Conservation (phyloP, 2,329 filamentous ascomycete genomes). For the Xylaria sp. region DNA sequence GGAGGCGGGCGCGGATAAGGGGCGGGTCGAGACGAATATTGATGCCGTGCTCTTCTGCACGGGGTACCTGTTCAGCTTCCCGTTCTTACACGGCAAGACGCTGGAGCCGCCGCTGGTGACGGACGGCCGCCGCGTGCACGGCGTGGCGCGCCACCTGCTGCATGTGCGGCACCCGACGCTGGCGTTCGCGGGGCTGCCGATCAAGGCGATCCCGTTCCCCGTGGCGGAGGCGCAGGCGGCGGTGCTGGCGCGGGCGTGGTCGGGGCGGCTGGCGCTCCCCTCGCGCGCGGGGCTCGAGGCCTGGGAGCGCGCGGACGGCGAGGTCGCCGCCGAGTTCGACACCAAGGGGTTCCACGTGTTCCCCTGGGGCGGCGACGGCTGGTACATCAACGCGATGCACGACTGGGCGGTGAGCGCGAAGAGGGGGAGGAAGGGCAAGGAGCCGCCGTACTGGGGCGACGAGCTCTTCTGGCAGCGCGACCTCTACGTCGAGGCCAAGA, state of each 20-base stretch:
- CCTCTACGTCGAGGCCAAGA: constrained; percentile 69
- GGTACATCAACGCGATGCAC: constrained; percentile 70
- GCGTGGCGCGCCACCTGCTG: constrained; percentile 80
- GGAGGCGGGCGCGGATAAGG: constrained; percentile 50
- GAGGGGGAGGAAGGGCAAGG: constrained; percentile 57
- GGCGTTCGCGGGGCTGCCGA: constrained; percentile 73
- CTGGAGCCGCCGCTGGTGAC: constrained; percentile 58
- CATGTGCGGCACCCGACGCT: constrained; percentile 76
- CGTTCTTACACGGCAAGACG: constrained; percentile 60
- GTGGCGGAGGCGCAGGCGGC: constrained; percentile 79
- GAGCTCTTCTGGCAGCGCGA: constrained; percentile 73
- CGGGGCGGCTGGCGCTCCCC: constrained; percentile 70
- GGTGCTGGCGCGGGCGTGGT: constrained; percentile 75
- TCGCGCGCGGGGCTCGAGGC: constrained; percentile 62
- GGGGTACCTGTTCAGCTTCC: constrained; percentile 83
- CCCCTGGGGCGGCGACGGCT: constrained; percentile 61
- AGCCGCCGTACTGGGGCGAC: constrained; percentile 71
- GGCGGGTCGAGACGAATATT: constrained; percentile 65
- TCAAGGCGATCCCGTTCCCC: constrained; percentile 87
- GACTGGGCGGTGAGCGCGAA: constrained; percentile 58
- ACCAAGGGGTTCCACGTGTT: constrained; percentile 52
- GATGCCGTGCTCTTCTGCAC: constrained; percentile 86
- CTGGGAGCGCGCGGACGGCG: constrained; percentile 66
- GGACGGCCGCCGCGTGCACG: constrained; percentile 69
- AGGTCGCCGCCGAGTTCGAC: constrained; percentile 53